Base-by-base conservation (phyloP, 2,329 filamentous ascomycete genomes). In the Zarea fungicola region DNA sequence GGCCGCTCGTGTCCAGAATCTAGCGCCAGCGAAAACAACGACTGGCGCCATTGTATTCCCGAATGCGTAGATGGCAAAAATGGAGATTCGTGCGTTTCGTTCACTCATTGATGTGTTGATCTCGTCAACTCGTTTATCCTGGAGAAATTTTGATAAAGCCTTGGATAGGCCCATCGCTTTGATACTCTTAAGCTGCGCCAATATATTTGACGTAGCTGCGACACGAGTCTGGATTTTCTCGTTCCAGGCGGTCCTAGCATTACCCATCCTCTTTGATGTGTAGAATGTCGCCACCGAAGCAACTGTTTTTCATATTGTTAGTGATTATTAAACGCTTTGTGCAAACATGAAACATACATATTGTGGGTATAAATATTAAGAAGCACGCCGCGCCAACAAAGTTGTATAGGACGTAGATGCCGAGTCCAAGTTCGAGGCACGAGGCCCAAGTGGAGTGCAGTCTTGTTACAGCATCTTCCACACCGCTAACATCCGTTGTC, bases 201-300 rank as follows among this genome's bases (percentile, higher is more conserved):
- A 11, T 16, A 43, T n/a, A 29, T 43, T 37, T 5, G 47, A 49
- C 3, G 47, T 49, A 6, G 23, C 21, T 11, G 23, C 39, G 13
- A 43, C 40, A 10, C 47, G 47, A 4, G 23, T 16, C 13, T 43
- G 22, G 3, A 43, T 43, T 13, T 42, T 49, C 18, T 29, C 40
- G 25, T 49, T 49, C 47, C 47, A 49, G 13, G 32, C 29, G 9
- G 40, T 42, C 23, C 47, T 36, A 6, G 40, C 47, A 13, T n/a
- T n/a, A 19, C 19, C 21, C 47, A 49, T 49, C 29, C 37, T 28
- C 10, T 49, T 49, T 10, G 35, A 26, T 4, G 29, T 31, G 16
- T 34, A 28, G 7, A 29, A 50, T 2, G 42, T 45, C 3, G 25
- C 31, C 4, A 42, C 23, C 4, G 42, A 25, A 5, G 48, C 34